Evolutionary conservation across 495 filamentous ascomycete species (phyloP), one percentile per base, ranked within the genome.

Genomic region (Penicillium riverlandense): DNA sequence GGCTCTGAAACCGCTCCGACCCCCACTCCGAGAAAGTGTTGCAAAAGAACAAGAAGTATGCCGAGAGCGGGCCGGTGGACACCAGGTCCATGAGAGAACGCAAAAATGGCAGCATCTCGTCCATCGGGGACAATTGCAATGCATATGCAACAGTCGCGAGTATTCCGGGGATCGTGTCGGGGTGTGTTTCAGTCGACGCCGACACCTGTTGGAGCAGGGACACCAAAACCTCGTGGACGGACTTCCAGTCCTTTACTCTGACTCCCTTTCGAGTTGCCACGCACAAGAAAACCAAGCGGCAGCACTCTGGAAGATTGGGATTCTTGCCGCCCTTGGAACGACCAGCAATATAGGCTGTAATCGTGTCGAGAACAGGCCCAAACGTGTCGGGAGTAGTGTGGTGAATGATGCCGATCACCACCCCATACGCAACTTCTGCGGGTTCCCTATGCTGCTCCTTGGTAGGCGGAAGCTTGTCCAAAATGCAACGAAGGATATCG

Each of bases 11-110:
- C 35, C 87, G 75, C 42, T 91, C 84, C 8, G 72, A 55, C 35
- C 85, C 81, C 44, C 90, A 67, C 34, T 86, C 77, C 0, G 84
- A 78, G 49, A 90, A 80, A 29, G 86, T 83, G 11, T 82, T 81
- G 59, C 86, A 96, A 56, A 96, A 96, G 6, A 79, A 72, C 37
- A 96, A 69, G 61, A 97, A 97, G 31, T 80, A 77, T 40, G 59
- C 58, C 46, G 80, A 77, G 40, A 86, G 71, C 2, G 66, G 71
- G 13, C 82, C 80, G 37, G 70, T 76, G 6, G 79, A 79, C 45
- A 91, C 69, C n/a, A 65, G 59, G 31, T 79, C 73, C 67, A 82
- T 80, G 33, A 87, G 67, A 6, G 74, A 49, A 14, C 78, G 76
- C 31, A 88, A 65, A 31, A 69, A 75, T 8, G 88, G 79, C 35